Percentiles rank a stretch among this genome's conserved stretches.
phyloP scores from a whole-genome alignment of 129 eudicot species.

The Erigeron canadensis region DNA sequence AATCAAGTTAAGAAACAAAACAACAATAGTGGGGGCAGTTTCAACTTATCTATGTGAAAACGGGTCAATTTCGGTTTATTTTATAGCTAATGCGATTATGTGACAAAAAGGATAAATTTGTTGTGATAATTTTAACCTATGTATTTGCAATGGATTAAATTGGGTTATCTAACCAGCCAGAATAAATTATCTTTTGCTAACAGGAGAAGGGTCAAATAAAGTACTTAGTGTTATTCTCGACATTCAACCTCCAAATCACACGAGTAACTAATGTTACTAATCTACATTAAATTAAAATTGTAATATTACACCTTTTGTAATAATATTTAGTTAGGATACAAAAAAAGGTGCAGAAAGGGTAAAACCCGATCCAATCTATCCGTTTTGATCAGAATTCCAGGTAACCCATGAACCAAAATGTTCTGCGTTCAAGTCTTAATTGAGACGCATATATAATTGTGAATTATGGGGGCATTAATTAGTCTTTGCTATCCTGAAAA shows the following conservation, averaged over 20 bases:
- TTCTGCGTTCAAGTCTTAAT: no score
- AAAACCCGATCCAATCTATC: no score
- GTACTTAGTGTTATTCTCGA: not conserved
- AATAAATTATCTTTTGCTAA: no score
- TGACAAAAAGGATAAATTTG: not conserved
- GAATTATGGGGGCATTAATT: no score
- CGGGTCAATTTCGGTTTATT: not conserved
- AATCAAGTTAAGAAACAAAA: not conserved
- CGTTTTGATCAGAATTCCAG: no score
- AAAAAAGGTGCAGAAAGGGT: no score
- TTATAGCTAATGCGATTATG: not conserved
- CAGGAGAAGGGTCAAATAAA: no score
- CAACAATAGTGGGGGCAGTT: not conserved
- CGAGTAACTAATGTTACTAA: no score
- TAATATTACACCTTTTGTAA: not conserved
- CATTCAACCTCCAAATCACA: not conserved
- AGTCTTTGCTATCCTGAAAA: not conserved
- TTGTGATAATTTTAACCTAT: not conserved
- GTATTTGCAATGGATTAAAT: not conserved
- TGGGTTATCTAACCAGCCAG: not conserved
- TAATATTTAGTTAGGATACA: not conserved
- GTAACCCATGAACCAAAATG: no score
- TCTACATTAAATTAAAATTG: not conserved
- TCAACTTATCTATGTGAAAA: not conserved
- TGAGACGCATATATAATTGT: no score